These are phyloP conservation scores for Coleophoma crateriformis DNA, from an alignment of 2,329 filamentous ascomycete species.

Conservation along the genomic window DNA sequence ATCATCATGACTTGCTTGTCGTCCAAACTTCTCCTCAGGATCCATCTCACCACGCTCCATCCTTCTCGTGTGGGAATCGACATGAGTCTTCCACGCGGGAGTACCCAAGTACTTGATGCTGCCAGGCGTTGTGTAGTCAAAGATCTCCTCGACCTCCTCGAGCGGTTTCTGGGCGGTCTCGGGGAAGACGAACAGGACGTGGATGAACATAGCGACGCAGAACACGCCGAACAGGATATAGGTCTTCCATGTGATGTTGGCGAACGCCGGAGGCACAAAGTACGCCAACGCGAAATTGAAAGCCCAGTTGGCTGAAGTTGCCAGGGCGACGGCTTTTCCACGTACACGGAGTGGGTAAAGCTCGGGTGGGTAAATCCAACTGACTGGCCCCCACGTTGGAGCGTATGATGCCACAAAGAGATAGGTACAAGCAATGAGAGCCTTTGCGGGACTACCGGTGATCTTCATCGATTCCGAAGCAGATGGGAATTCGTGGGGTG, in stretches of 20 bases:
- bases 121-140: slow-evolving; percentile 28
- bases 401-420: slow-evolving; percentile 53
- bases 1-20: slow-evolving; percentile 7
- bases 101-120: slow-evolving; percentile 20
- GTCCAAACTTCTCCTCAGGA: slow-evolving; percentile 19
- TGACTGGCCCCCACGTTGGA: slow-evolving; percentile 44
- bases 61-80: slow-evolving; percentile 13
- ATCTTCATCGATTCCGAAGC: slow-evolving; percentile 42
- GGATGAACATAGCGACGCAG: slow-evolving; percentile 42
- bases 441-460: slow-evolving; percentile 42
- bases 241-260: slow-evolving; percentile 42
- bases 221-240: slow-evolving; percentile 49
- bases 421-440: slow-evolving; percentile 61
- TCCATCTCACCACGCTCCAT: slow-evolving; percentile 23
- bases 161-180: slow-evolving; percentile 50
- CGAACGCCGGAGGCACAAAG: slow-evolving; percentile 40
- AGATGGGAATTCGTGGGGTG: slow-evolving; percentile 26
- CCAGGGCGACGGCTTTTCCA: slow-evolving; percentile 47
- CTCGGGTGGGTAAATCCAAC: slow-evolving; percentile 45
- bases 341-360: slow-evolving; percentile 42
- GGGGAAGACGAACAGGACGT: slow-evolving; percentile 50
- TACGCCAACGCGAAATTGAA: slow-evolving; percentile 45
- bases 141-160: slow-evolving; percentile 44
- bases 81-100: slow-evolving; percentile 22
- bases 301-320: slow-evolving; percentile 45